Evolutionary conservation across 2,329 filamentous ascomycete species (phyloP), one percentile per base, ranked within the genome.

Genomic region (Alternaria consortialis): DNA sequence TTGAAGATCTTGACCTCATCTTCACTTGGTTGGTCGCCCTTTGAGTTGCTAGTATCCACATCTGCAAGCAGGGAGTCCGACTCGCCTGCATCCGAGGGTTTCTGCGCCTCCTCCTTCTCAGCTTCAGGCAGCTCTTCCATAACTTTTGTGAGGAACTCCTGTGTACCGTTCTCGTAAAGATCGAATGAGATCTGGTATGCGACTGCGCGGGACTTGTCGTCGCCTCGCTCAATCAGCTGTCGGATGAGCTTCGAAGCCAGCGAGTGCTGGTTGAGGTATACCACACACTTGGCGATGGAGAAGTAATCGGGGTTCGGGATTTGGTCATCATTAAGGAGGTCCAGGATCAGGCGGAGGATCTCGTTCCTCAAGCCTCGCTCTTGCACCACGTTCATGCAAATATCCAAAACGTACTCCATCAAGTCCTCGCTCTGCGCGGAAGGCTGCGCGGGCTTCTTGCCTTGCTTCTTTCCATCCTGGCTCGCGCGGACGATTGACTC

Each of bases 101-200:
- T 70, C 53, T 73, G 62, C 64, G 80, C 60, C n/a, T 85, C 82
- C 39, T 85, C 83, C 55, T 84, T 76, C 34, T 82, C 81, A 11
- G 68, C 62, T 40, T 69, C 69, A 0, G 93, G 92, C 32, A 98
- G 83, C 46, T 92, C 89, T 60, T 91, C 88, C 74, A 94, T 90
- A 44, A 99, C 92, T 80, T 95, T 97, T 68, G 90, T 89, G 25
- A 99, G 81, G 72, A 99, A 99, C 77, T 98, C 95, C 73, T 99
- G 95, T 0, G 95, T 98, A 69, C 95, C 95, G 75, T 99, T 99
- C 81, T 99, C 95, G 80, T 97, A 98, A 6, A 99, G 85, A 74
- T 99, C 95, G 74, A 99, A 99, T 1, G 94, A 95, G 58, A 99
- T 97, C 78, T 99, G 95, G 79, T 98, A 99, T 17, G 95, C 95